Evolutionary conservation across 805 yeast species (phyloP).

Genomic region (Candida gorgasii): DNA sequence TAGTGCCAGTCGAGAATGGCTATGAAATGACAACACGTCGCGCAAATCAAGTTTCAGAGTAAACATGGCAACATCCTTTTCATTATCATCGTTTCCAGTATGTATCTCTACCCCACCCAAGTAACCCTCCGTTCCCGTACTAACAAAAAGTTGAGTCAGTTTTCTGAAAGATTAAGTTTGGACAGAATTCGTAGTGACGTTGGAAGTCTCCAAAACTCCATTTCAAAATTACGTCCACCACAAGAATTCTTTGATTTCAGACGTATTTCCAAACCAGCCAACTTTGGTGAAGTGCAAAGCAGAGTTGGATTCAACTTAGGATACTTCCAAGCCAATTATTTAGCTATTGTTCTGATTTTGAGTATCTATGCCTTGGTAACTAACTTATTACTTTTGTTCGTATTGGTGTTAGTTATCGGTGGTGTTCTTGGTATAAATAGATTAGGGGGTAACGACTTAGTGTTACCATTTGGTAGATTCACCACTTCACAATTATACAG

Average conservation of each 20-base stretch:
- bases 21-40: constrained; percentile 1
- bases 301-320: constrained; percentile 85
- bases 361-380: constrained; percentile 86
- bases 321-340: constrained; percentile 85
- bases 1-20: too few relatives aligned
- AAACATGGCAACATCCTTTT: constrained; percentile 32
- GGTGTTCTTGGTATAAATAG: constrained; percentile 79
- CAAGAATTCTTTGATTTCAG: constrained; percentile 92
- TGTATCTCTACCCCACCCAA: constrained; percentile 19
- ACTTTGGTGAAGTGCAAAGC: constrained; percentile 84
- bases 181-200: constrained; percentile 48
- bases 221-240: constrained; percentile 79
- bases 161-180: constrained; percentile 22
- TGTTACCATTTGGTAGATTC: constrained; percentile 68
- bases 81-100: constrained; percentile 42
- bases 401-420: constrained; percentile 64
- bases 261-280: constrained; percentile 86
- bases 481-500: constrained; percentile 84
- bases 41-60: constrained; percentile 1
- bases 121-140: background rate
- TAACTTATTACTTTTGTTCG: constrained; percentile 81
- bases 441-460: constrained; percentile 81
- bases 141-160: constrained; percentile 14
- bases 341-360: constrained; percentile 67
- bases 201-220: constrained; percentile 56